These are phyloP conservation scores for Beta vulgaris DNA, from an alignment of 148 eudicot genomes.

Conservation along the genomic window DNA sequence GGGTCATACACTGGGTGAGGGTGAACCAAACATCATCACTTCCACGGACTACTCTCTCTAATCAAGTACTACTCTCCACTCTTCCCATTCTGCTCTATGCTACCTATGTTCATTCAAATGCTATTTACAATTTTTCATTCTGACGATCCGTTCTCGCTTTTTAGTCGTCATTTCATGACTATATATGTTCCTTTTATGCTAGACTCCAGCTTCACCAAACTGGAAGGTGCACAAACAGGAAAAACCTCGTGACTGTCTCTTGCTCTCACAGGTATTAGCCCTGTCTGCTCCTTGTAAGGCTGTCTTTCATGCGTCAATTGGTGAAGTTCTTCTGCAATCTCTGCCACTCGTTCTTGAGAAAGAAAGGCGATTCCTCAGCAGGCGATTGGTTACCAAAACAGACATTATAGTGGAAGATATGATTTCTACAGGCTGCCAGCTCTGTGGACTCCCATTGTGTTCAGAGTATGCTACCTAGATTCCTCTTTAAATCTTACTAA, in stretches of 20 bases:
- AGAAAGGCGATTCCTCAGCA: slow-evolving; percentile 68
- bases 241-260: slow-evolving; percentile 36
- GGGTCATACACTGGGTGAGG: slow-evolving; percentile 80
- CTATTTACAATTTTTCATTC: no score
- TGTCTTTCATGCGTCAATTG: slow-evolving; percentile 61
- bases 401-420: slow-evolving; percentile 58
- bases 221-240: slow-evolving; percentile 67
- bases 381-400: slow-evolving; percentile 34
- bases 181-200: slow-evolving; percentile 6
- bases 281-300: slow-evolving; percentile 44
- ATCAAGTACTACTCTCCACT: slow-evolving; percentile 9
- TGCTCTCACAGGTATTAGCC: slow-evolving; percentile 47
- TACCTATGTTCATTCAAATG: no score
- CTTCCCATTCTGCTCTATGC: background rate
- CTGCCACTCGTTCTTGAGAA: slow-evolving; percentile 40
- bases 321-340: slow-evolving; percentile 62
- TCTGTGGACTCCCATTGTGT: slow-evolving; percentile 57
- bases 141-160: no score
- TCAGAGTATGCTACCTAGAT: slow-evolving; percentile 21
- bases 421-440: slow-evolving; percentile 69
- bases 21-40: slow-evolving; percentile 48
- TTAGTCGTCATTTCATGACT: background rate
- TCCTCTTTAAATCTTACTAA: background rate
- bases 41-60: slow-evolving; percentile 33
- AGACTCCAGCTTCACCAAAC: slow-evolving; percentile 42